Conservation (phyloP, 495 filamentous ascomycete genomes). For the Neurospora intermedia region DNA sequence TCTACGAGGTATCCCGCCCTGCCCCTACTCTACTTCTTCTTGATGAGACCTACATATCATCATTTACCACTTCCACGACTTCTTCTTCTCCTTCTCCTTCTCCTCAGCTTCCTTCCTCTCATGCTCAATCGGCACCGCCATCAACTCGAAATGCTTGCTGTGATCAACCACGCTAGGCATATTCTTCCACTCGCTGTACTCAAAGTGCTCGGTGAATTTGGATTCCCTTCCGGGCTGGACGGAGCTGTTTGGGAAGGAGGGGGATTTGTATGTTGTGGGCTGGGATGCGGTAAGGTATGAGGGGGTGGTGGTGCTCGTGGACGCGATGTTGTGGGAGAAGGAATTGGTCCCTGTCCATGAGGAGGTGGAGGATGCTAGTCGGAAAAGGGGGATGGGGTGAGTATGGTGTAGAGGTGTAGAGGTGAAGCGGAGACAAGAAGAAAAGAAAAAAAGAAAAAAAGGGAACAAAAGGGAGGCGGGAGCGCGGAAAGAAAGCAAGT, state of each 20-base stretch:
- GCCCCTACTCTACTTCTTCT: too few relatives aligned
- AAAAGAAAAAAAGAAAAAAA: not conserved
- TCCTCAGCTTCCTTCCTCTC: not conserved
- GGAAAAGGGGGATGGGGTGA: not conserved
- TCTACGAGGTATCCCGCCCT: too few relatives aligned
- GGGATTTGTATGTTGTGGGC: not conserved
- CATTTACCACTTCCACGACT: not conserved
- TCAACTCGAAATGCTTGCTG: not conserved
- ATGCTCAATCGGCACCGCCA: not conserved
- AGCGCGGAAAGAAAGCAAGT: not conserved
- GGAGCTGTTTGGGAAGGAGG: not conserved
- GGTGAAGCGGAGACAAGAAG: not conserved
- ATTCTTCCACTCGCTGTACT: not conserved
- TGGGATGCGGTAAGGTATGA: not conserved
- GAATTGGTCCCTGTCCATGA: not conserved
- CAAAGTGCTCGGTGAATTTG: not conserved
- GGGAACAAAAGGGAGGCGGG: too few relatives aligned
- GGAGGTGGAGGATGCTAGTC: not conserved
- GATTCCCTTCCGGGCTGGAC: not conserved
- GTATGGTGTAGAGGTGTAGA: not conserved
- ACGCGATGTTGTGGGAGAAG: not conserved
- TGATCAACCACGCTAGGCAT: not conserved
- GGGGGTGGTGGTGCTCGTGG: not conserved
- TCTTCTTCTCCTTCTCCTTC: not conserved
- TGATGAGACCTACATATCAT: too few relatives aligned